Evolutionary conservation across 345 rosid species (phyloP).

Genomic region (Brassica rapa): DNA sequence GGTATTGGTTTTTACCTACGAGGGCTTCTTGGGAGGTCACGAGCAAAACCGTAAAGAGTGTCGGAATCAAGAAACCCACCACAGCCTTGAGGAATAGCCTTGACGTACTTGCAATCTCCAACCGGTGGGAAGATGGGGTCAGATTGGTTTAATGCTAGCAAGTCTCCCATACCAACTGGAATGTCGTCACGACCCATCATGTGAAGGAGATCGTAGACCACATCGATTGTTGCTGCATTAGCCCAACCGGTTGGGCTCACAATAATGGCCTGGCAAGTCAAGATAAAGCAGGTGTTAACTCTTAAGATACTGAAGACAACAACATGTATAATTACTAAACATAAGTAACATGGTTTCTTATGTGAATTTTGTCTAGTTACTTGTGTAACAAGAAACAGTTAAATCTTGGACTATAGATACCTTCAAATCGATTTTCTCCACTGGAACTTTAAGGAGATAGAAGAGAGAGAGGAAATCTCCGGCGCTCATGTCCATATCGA

Average conservation of each 20-base stretch:
- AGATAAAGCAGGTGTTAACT: not conserved
- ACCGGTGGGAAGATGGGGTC: conserved; percentile 49
- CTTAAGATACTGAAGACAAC: conserved; percentile 2
- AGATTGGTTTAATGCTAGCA: conserved; percentile 70
- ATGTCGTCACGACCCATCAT: conserved; percentile 99
- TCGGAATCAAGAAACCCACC: conserved; percentile 91
- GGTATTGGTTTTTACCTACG: conserved; percentile 48
- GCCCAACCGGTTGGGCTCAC: conserved; percentile 96
- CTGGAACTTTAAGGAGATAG: conserved; percentile 81
- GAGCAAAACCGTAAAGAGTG: conserved; percentile 86
- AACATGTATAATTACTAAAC: not conserved
- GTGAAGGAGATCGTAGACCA: conserved; percentile 80
- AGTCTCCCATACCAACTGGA: conserved; percentile 77
- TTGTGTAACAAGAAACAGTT: not conserved
- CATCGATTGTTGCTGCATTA: conserved; percentile 85
- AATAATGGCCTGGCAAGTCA: conserved; percentile 61
- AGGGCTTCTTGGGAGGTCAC: conserved; percentile 79
- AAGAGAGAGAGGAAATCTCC: conserved; percentile 88
- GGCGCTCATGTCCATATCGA: conserved; percentile 96
- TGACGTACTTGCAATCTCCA: conserved; percentile 77
- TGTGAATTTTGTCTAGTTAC: not conserved
- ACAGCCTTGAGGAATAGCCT: conserved; percentile 74
- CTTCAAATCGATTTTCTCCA: conserved; percentile 71
- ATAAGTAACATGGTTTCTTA: not conserved
- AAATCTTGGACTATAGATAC: conserved; percentile 29